These are phyloP conservation scores for Simmondsia chinensis DNA, from an alignment of 148 eudicot genomes.

Conservation along the genomic window DNA sequence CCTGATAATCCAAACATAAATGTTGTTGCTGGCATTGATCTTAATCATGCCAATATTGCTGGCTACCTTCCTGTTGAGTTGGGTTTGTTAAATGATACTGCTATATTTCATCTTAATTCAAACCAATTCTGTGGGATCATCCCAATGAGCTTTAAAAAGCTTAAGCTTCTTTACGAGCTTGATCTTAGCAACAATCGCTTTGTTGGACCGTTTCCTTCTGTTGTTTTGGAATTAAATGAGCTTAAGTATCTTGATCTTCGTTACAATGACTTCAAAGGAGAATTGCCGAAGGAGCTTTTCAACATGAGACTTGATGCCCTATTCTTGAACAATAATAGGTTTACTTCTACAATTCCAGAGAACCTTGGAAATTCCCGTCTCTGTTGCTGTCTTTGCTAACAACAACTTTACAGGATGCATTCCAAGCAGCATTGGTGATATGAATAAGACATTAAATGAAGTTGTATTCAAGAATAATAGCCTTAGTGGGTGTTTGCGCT, in stretches of 20 bases:
- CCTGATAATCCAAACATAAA: background rate
- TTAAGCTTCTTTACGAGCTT: conserved; percentile 7
- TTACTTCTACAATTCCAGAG: conserved; percentile 16
- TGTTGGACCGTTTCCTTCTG: conserved; percentile 1
- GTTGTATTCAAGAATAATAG: conserved; percentile 9
- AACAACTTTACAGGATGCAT: conserved; percentile 23
- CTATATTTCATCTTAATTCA: conserved; percentile 10
- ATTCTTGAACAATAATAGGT: conserved; percentile 18
- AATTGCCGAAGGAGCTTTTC: conserved; percentile 1
- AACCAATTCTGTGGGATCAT: conserved; percentile 9
- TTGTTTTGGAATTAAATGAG: background rate
- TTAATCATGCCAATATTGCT: conserved; percentile 11
- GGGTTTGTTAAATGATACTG: conserved; percentile 4
- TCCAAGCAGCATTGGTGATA: conserved; percentile 10
- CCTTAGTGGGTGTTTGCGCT: conserved; percentile 17
- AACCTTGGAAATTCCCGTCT: conserved; percentile 20
- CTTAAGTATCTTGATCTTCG: conserved; percentile 14
- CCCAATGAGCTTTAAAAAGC: conserved; percentile 1
- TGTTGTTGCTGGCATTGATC: conserved; percentile 13
- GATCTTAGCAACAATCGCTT: too few relatives aligned
- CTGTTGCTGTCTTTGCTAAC: conserved; percentile 21
- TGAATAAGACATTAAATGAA: conserved; percentile 15
- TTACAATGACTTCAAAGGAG: conserved; percentile 11
- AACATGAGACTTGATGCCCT: conserved; percentile 11
- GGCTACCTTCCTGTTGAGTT: conserved; percentile 7